A percentile compares a stretch with the other conserved stretches of the same genome.
Evolutionary conservation across 2,329 filamentous ascomycete genomes (phyloP).

Genomic region (Ceratocystis alfenasii): DNA sequence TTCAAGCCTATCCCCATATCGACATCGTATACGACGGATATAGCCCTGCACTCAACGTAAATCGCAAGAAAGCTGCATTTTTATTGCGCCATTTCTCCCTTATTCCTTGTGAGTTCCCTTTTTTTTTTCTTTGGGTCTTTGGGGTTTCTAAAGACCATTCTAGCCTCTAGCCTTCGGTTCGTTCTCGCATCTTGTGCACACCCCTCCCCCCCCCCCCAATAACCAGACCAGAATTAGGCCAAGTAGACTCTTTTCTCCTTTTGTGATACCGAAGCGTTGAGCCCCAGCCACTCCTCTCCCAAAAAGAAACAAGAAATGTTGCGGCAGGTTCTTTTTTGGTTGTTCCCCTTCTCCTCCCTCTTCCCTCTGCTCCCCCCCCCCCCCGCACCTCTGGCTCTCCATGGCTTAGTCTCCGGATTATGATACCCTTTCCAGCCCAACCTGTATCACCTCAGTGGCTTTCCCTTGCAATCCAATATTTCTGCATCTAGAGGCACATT

Average conservation of each 20-base stretch:
- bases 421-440: conserved; percentile 1
- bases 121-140: background rate
- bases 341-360: background rate
- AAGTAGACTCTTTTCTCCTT: background rate
- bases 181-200: background rate
- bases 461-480: background rate
- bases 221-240: background rate
- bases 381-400: background rate
- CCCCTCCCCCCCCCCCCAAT: background rate
- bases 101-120: background rate
- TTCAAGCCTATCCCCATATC: background rate
- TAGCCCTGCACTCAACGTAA: background rate
- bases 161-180: background rate
- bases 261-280: background rate
- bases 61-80: background rate
- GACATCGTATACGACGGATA: background rate
- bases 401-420: background rate
- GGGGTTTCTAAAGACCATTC: background rate
- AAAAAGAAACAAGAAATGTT: background rate
- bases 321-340: background rate
- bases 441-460: background rate
- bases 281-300: background rate
- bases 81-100: background rate
- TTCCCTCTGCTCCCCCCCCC: background rate
- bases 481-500: background rate